A percentile compares a stretch with the other conserved stretches of the same genome.
phyloP scores from a whole-genome alignment of 2,329 filamentous ascomycete genomes.

The Eutypa lata region DNA sequence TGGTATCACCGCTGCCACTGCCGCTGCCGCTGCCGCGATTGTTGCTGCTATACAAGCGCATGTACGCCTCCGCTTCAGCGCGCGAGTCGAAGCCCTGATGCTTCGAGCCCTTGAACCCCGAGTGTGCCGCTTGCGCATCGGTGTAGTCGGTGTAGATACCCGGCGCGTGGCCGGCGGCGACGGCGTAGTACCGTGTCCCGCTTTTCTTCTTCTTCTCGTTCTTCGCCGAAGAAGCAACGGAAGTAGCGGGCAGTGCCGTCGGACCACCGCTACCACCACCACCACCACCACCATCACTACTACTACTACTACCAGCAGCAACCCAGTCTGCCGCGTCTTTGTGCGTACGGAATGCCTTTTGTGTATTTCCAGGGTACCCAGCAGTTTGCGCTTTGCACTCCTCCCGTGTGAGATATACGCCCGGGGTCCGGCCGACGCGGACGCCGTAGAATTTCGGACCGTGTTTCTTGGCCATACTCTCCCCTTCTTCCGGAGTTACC shows the following conservation, averaged over 20 bases:
- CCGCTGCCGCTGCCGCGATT: background rate
- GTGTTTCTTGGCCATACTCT: background rate
- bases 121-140: background rate
- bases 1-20: background rate
- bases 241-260: no score
- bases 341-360: slow-evolving; percentile 8
- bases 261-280: no score
- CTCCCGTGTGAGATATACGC: slow-evolving; percentile 17
- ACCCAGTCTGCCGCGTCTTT: slow-evolving; percentile 6
- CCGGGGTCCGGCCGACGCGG: slow-evolving; percentile 13
- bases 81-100: background rate
- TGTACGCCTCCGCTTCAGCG: background rate
- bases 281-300: no score
- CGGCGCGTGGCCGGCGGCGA: background rate
- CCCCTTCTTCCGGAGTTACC: no score
- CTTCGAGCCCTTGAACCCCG: background rate
- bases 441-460: slow-evolving; percentile 17
- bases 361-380: slow-evolving; percentile 5
- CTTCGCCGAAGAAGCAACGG: no score
- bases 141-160: slow-evolving; percentile 1
- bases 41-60: background rate
- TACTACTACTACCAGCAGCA: background rate
- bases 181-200: background rate
- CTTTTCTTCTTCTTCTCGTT: background rate
- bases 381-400: slow-evolving; percentile 11